Evolutionary conservation across 306 rosid species (phyloP), one percentile per base, ranked within the genome.

Genomic region (Arachis hypogaea): DNA sequence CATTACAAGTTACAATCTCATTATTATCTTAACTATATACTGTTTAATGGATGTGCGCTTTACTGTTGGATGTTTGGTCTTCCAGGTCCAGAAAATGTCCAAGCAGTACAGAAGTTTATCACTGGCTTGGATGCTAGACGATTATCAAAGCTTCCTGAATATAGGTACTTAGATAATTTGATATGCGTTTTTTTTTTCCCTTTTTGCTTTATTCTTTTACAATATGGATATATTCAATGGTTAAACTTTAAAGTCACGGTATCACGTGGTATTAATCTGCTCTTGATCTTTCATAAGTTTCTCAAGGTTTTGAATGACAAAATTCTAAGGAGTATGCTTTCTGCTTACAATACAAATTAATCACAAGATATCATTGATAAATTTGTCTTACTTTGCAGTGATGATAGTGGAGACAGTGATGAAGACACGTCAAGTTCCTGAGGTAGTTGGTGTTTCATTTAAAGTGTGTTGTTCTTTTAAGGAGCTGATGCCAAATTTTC

Each of bases 51-150:
- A 66, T 65, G 60, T 57, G 3, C 49, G 45, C 1, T 22, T 65
- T 46, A 60, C 72, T 77, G 45, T 41, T 72, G 22, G 11, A 14
- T 50, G 22, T 80, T 49, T 16, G 70, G 29, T 54, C 78, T 78
- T 80, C 68, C 85, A 92, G 99, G 97, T 83, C 70, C 85, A 2
- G 99, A 94, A 78, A 87, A 89, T 78, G 85, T 94, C 63, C 99
- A 88, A 83, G 96, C 93, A 58, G 87, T 87, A 0, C 99, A 94
- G 66, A 94, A 92, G 76, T 92, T 85, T 84, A 87, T 94, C 58
- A 94, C 99, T 16, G 97, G 99, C 76, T 86, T 87, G 89, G 99
- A 94, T 66, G 97, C 99, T 7, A 84, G 96, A 77, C 96, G 99
- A 5, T 73, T 94, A 61, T 88, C 99, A 3, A 89, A 92, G 87